A percentile compares a stretch with the other conserved stretches of the same genome.
Evolutionary conservation across 345 rosid genomes (phyloP).

Genomic region (Hibiscus tridactylites): DNA sequence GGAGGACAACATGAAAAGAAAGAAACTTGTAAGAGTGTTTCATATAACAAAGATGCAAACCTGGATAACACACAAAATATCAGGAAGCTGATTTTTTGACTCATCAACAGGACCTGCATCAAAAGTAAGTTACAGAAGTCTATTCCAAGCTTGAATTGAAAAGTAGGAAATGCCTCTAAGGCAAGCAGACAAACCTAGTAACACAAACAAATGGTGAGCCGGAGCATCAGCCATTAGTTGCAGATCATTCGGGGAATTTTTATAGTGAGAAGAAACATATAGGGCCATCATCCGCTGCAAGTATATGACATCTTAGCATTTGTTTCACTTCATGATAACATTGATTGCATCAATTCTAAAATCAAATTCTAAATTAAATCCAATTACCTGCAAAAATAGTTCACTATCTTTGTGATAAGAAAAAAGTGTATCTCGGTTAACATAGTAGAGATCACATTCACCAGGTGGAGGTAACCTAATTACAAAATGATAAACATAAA

Average conservation of each 20-base stretch:
- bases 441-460: constrained; percentile 86
- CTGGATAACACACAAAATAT: constrained; percentile 93
- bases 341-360: neutral
- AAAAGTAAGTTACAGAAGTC: constrained; percentile 11
- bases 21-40: neutral
- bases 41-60: constrained; percentile 25
- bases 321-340: constrained; percentile 10
- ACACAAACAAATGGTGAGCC: constrained; percentile 91
- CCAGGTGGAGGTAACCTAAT: constrained; percentile 71
- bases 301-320: constrained; percentile 18
- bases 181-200: constrained; percentile 52
- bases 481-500: constrained; percentile 11
- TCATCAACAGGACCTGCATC: constrained; percentile 90
- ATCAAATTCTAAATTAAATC: neutral
- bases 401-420: constrained; percentile 94
- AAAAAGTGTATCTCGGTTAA: constrained; percentile 87
- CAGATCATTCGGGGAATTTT: constrained; percentile 95
- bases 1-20: neutral
- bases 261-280: constrained; percentile 92
- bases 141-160: neutral
- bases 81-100: constrained; percentile 78
- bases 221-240: constrained; percentile 99
- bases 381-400: constrained; percentile 65
- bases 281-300: constrained; percentile 97
- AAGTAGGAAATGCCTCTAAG: constrained; percentile 3